A percentile compares a stretch with the other conserved stretches of the same genome.
These are phyloP conservation scores for Geranomyces michiganensis DNA, from an alignment of 192 early-diverging fungal genomes.

Conservation along the genomic window DNA sequence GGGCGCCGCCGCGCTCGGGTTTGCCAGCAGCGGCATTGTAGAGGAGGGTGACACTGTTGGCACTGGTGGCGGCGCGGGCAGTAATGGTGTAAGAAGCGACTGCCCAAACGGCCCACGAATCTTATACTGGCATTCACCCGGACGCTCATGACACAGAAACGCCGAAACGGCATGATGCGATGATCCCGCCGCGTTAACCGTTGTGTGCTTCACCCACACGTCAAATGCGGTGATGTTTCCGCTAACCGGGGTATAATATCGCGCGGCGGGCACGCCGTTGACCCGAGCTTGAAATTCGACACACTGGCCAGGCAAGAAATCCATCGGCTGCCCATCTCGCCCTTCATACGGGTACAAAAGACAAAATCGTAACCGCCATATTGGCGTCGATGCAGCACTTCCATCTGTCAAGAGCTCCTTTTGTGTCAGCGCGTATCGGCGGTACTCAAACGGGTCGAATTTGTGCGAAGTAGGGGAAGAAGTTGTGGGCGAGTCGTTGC, in stretches of 20 bases:
- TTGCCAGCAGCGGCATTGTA: neutral
- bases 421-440: conserved; percentile 44
- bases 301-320: conserved; percentile 45
- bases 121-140: conserved; percentile 48
- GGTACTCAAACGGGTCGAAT: conserved; percentile 39
- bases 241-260: conserved; percentile 44
- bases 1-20: conserved; percentile 3
- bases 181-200: neutral
- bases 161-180: neutral
- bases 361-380: conserved; percentile 39
- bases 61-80: neutral
- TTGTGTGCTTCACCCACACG: conserved; percentile 32
- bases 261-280: conserved; percentile 26
- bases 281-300: conserved; percentile 45
- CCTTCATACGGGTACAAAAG: conserved; percentile 42
- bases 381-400: neutral
- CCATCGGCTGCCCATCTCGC: conserved; percentile 25
- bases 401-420: conserved; percentile 19
- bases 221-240: conserved; percentile 41
- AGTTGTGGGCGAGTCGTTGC: no score
- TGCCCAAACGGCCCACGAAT: conserved; percentile 50
- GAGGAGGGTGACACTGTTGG: neutral
- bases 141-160: conserved; percentile 22
- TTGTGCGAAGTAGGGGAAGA: neutral
- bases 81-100: conserved; percentile 29